These are phyloP conservation scores for Penicillium salamii DNA, from an alignment of 495 filamentous ascomycete genomes.

Conservation along the genomic window DNA sequence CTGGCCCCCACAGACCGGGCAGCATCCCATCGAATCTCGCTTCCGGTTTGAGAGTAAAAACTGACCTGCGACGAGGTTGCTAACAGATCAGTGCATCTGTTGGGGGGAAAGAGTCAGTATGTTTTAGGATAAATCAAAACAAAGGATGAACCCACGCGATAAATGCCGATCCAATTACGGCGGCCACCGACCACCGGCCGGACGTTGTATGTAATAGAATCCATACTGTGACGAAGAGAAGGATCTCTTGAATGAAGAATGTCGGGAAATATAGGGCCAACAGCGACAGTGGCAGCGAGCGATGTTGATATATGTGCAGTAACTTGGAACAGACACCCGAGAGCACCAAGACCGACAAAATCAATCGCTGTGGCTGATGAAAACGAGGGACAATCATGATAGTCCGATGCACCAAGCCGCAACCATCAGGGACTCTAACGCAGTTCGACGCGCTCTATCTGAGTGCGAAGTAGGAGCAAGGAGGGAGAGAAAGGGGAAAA, in stretches of 20 bases:
- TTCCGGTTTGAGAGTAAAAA: constrained; percentile 21
- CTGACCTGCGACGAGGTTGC: constrained; percentile 21
- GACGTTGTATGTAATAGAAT: constrained; percentile 10
- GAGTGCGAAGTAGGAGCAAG: too few relatives aligned
- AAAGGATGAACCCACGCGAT: constrained; percentile 13
- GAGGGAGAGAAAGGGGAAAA: background rate
- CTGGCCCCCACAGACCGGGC: constrained; percentile 19
- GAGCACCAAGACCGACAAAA: constrained; percentile 18
- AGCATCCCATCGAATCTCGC: constrained; percentile 23
- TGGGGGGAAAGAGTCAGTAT: background rate
- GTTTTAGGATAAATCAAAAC: too few relatives aligned
- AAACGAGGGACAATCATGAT: constrained; percentile 14
- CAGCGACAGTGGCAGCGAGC: constrained; percentile 2
- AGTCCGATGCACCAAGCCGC: background rate
- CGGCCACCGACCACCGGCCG: constrained; percentile 8
- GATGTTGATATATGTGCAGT: constrained; percentile 18
- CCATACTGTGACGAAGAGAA: constrained; percentile 16
- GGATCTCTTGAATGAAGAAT: constrained; percentile 17
- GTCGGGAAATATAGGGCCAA: constrained; percentile 20
- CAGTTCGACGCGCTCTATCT: constrained; percentile 3
- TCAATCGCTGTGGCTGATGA: constrained; percentile 11
- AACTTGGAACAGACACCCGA: constrained; percentile 17
- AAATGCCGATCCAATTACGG: background rate
- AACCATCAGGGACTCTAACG: constrained; percentile 1
- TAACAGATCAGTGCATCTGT: constrained; percentile 9